These are phyloP conservation scores for Penicillium concentricum DNA, from an alignment of 2,329 filamentous ascomycete species.

Conservation along the genomic window DNA sequence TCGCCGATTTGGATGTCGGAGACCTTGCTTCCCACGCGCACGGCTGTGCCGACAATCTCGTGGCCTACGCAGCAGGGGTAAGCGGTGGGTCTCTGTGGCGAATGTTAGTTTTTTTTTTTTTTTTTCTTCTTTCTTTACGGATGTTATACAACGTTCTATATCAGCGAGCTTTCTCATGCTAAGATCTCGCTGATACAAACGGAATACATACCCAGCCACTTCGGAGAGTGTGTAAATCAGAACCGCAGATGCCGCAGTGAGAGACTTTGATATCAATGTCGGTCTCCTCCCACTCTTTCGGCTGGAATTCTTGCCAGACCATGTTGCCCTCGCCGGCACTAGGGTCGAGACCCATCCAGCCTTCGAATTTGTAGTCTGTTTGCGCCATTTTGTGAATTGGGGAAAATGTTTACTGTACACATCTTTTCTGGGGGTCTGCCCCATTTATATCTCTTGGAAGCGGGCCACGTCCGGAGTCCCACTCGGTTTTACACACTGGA, in stretches of 20 bases:
- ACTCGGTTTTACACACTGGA: conserved; percentile 7
- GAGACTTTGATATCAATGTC: conserved; percentile 65
- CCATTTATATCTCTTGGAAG: conserved; percentile 16
- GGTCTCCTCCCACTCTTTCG: conserved; percentile 65
- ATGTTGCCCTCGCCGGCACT: conserved; percentile 54
- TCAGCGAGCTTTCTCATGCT: neutral
- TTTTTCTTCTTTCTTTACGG: neutral
- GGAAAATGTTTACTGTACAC: neutral
- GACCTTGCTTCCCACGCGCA: conserved; percentile 54
- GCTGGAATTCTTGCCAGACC: conserved; percentile 57
- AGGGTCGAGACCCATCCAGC: conserved; percentile 56
- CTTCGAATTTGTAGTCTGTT: conserved; percentile 54
- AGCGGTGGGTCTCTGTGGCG: conserved; percentile 26
- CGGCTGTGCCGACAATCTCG: conserved; percentile 62
- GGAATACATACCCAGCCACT: conserved; percentile 44
- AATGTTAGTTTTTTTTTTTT: neutral
- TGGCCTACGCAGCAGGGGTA: conserved; percentile 60
- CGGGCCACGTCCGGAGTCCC: conserved; percentile 9
- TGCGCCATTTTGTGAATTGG: conserved; percentile 16
- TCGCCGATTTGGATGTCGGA: conserved; percentile 34
- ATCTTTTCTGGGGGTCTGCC: neutral
- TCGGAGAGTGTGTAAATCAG: conserved; percentile 58
- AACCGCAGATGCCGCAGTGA: conserved; percentile 65
- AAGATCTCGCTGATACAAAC: neutral
- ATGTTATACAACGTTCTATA: neutral